Base-by-base conservation (phyloP, 2,329 filamentous ascomycete species). In the Zasmidium cellare region DNA sequence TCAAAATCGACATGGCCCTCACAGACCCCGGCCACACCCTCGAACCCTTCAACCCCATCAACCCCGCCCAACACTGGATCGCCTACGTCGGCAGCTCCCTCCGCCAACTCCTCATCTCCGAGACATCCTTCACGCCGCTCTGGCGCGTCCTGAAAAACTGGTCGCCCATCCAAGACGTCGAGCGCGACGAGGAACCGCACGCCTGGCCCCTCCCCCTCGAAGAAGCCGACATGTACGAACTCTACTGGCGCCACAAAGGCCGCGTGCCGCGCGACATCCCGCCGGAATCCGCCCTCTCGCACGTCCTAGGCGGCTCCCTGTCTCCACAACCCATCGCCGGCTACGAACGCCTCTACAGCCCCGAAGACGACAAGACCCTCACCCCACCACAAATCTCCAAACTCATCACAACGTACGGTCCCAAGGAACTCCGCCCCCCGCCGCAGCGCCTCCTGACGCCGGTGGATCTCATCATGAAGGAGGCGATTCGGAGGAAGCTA, bases 1-100 rank as follows among this genome's bases (percentile, higher is more conserved):
- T 90, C 61, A 92, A 93, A 75, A 80, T 94, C 16, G 81, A 85
- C 67, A 85, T 92, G 82, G 79, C 80, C 54, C 86, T 91, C 72
- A 84, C 82, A 57, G 82, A 90, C 62, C 87, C 89, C 0, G 69
- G 84, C 22, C 79, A 58, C 25, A 49, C 55, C 3, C 23, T 65
- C 41, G 65, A 54, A 9, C 61, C 58, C 3, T 20, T 53, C 45
- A 60, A 62, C 49, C 50, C 60, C 44, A 46, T 56, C 19, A 54
- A 53, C 22, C 56, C 55, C 23, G 24, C 24, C 9, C 20, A 38
- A 16, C 54, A 50, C 9, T 60, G 57, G 12, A 52, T 58, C 28
- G 44, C 48, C 31, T 53, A 53, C 3, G 74, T 77, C 2, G 77
- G 77, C 46, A 76, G 77, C 25, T 75, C 75, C 23, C 75, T 80